phyloP scores from a whole-genome alignment of 441 rosid species.

The Bocquillonia castaneifolia region DNA sequence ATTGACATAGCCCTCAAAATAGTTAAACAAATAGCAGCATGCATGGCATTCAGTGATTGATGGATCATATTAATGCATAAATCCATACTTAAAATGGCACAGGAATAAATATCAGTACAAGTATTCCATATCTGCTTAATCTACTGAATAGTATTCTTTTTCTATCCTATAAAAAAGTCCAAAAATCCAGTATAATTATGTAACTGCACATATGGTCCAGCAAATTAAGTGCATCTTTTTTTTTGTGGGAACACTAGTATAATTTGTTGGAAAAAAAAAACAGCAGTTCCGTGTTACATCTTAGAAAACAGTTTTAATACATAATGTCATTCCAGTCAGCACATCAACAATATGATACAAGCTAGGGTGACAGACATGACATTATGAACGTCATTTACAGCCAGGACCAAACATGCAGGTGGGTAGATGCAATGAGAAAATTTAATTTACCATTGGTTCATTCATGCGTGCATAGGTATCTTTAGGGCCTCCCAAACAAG shows the following conservation, averaged over 20 bases:
- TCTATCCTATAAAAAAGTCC: too few relatives aligned
- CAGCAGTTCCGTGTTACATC: too few relatives aligned
- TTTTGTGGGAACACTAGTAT: not conserved
- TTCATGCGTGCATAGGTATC: constrained; percentile 94
- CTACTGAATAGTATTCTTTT: too few relatives aligned
- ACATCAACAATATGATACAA: not conserved
- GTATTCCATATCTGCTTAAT: too few relatives aligned
- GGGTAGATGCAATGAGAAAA: not conserved
- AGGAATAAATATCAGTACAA: too few relatives aligned
- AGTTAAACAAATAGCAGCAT: not conserved
- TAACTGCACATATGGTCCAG: not conserved
- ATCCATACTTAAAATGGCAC: too few relatives aligned
- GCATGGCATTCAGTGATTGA: too few relatives aligned
- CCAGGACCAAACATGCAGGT: not conserved
- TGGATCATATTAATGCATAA: too few relatives aligned
- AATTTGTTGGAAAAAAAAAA: too few relatives aligned
- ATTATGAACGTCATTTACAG: not conserved
- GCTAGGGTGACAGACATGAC: not conserved
- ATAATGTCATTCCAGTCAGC: not conserved
- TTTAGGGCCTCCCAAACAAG: constrained; percentile 94
- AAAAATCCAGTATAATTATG: too few relatives aligned
- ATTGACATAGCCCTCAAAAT: constrained; percentile 6
- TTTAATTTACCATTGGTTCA: constrained; percentile 59
- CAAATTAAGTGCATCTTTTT: not conserved
- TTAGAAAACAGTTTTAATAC: too few relatives aligned